Conservation (phyloP, 2,329 filamentous ascomycete species). For the Hortaea werneckii region DNA sequence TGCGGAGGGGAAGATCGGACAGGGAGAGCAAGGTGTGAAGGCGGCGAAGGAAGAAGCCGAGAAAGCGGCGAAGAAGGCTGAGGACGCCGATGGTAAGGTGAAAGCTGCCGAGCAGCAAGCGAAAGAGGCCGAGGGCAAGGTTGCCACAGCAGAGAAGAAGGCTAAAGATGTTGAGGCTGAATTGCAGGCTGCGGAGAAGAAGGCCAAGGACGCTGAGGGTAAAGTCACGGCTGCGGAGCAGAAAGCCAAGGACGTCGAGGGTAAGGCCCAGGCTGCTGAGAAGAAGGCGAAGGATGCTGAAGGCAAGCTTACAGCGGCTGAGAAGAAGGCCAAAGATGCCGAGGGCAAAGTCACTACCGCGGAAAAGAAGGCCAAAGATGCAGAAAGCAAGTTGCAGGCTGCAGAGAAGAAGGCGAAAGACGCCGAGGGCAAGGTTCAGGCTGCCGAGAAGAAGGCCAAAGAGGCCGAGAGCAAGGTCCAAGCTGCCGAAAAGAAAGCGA, state of each 20-base stretch:
- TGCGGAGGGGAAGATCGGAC: neutral
- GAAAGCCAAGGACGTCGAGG: constrained; percentile 11
- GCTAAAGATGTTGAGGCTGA: neutral
- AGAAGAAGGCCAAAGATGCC: constrained; percentile 4
- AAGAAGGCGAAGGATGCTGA: neutral
- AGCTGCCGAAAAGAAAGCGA: neutral
- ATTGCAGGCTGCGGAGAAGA: neutral
- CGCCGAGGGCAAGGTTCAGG: neutral
- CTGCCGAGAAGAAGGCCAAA: constrained; percentile 6
- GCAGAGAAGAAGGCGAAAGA: constrained; percentile 2
- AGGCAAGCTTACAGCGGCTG: too few species aligned
- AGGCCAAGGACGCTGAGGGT: constrained; percentile 1
- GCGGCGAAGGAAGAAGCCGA: constrained; percentile 8
- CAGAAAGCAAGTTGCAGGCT: neutral
- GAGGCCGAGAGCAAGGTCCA: constrained; percentile 6
- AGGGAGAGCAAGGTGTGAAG: constrained; percentile 1
- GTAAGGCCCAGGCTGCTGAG: neutral
- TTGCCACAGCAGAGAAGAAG: constrained; percentile 2
- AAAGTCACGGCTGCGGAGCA: neutral
- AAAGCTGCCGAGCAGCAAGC: neutral
- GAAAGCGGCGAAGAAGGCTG: constrained; percentile 9
- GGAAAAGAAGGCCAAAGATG: constrained; percentile 1
- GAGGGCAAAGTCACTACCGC: constrained; percentile 1
- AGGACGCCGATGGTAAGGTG: constrained; percentile 7
- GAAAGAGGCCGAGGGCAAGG: constrained; percentile 2